phyloP scores from a whole-genome alignment of 345 rosid species.

The Acer negundo region DNA sequence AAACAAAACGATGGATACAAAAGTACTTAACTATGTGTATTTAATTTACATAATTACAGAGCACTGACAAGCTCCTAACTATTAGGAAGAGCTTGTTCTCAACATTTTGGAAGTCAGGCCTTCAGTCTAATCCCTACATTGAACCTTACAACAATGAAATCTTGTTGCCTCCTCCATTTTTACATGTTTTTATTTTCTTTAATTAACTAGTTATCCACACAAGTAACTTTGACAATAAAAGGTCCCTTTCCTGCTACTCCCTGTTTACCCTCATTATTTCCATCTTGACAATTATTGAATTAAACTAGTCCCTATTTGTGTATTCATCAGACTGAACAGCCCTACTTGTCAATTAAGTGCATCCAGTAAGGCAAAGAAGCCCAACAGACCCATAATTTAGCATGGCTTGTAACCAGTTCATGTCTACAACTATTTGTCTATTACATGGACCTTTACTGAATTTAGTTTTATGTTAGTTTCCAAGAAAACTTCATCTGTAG shows the following conservation, averaged over 20 bases:
- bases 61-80: not conserved
- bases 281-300: not conserved
- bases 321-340: not conserved
- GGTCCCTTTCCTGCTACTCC: not conserved
- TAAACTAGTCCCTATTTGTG: not conserved
- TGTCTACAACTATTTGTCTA: not conserved
- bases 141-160: not conserved
- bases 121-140: not conserved
- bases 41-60: not conserved
- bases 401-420: not conserved
- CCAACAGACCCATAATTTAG: not conserved
- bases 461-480: not conserved
- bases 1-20: not conserved
- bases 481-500: not conserved
- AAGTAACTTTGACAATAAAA: not conserved
- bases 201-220: not conserved
- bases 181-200: not conserved
- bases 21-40: not conserved
- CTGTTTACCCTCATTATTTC: not conserved
- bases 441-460: not conserved
- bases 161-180: not conserved
- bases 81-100: not conserved
- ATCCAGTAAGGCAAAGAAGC: not conserved
- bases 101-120: not conserved
- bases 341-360: not conserved